Base-by-base conservation (phyloP, 805 yeast species). In the Wickerhamomyces canadensis region DNA sequence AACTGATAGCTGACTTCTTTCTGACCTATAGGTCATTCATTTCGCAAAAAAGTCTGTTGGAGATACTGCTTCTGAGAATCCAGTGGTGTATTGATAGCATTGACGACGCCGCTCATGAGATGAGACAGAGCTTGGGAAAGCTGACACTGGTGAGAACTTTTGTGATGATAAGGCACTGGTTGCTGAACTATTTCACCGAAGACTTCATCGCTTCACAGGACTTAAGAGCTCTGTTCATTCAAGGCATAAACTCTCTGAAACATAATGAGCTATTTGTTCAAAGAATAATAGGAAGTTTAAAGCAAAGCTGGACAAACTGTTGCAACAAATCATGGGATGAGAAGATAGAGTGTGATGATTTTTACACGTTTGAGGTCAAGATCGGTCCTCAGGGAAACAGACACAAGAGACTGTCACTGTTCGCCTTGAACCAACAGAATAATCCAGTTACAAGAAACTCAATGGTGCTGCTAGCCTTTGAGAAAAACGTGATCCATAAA, bases 121-220 rank as follows among this genome's bases (percentile, higher is more conserved):
- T 52, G n/a, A 52, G 52, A 28, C 51, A 54, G 10, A 69, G 68
- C 42, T 53, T 71, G 4, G 95, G 94, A 2, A 73, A 79, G 41
- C 65, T 83, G 31, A 80, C 82, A 2, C 65, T 85, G 11, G 72
- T 89, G 26, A 70, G 98, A 50, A 81, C 95, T 0, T 91, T 89
- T 64, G 96, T 86, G 19, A 79, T 84, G 21, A 49, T 93, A 30
- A 74, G 97, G 52, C 95, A 86, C 62, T 91, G 98, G 95, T 58
- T 91, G 15, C 61, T 85, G 41, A 91, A 89, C 58, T 89, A 85
- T 57, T 93, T 87, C 51, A 70, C 78, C 29, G 91, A 85, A 54
- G 98, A 93, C 58, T 93, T 89, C 55, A 64, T 81, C 19, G 60
- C 72, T 13, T 67, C 74, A 33, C 48, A 62, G 16, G 65, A 70